Conservation (phyloP, 1,284 basidiomycete species). For the Xanthoconium separans region DNA sequence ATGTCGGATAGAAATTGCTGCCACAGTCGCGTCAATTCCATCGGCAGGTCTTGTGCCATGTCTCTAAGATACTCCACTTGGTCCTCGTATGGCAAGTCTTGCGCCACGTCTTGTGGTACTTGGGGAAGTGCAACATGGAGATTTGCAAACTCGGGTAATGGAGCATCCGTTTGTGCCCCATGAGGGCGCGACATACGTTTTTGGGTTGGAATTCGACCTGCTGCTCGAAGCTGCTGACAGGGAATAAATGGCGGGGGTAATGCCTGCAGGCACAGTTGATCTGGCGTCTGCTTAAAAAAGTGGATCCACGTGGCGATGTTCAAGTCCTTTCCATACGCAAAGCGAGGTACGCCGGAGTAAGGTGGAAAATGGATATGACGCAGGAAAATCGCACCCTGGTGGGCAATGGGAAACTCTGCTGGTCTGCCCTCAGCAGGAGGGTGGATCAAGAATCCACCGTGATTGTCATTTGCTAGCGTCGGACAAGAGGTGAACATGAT, state of each 20-base stretch:
- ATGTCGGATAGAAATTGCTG: slow-evolving; percentile 3
- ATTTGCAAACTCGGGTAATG: not conserved
- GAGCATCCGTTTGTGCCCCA: not conserved
- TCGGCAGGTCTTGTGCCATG: not conserved
- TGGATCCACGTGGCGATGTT: slow-evolving; percentile 7
- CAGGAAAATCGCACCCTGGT: slow-evolving; percentile 8
- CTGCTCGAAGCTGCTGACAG: not conserved
- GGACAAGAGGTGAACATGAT: slow-evolving; percentile 6
- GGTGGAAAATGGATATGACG: not conserved
- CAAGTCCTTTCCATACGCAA: slow-evolving; percentile 3
- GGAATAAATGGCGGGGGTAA: slow-evolving; percentile 3
- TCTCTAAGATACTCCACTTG: not conserved
- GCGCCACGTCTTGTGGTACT: not conserved
- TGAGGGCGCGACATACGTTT: slow-evolving; percentile 6
- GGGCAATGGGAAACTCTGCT: not conserved
- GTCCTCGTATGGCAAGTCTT: slow-evolving; percentile 5
- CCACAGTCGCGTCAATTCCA: not conserved
- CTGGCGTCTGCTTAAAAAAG: not conserved
- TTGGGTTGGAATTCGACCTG: slow-evolving; percentile 3
- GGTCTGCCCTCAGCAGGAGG: not conserved
- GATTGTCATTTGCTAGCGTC: not conserved
- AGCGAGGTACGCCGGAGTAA: not conserved
- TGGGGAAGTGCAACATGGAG: not conserved
- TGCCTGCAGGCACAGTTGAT: slow-evolving; percentile 2
- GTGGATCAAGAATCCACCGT: slow-evolving; percentile 2